These are phyloP conservation scores for Lagenaria siceraria DNA, from an alignment of 306 rosid species.

Conservation along the genomic window DNA sequence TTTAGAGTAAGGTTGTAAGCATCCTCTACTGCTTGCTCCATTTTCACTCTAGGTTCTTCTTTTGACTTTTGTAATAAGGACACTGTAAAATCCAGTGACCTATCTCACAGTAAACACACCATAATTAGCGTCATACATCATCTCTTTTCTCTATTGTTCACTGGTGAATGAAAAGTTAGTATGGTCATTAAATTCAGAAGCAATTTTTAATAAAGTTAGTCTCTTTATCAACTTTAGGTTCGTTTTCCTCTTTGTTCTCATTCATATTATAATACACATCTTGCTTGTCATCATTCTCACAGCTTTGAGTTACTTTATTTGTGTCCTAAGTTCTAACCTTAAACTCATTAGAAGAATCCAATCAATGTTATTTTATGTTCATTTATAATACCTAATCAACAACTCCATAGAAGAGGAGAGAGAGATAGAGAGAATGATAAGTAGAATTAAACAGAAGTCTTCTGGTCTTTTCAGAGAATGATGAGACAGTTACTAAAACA, in stretches of 20 bases:
- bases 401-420: background rate
- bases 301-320: background rate
- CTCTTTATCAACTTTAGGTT: background rate
- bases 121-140: background rate
- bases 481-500: background rate
- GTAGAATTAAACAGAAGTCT: background rate
- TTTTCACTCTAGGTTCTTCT: slow-evolving; percentile 36
- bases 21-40: slow-evolving; percentile 72
- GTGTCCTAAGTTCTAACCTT: background rate
- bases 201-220: background rate
- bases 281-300: background rate
- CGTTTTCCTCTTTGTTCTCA: background rate
- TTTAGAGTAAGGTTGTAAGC: slow-evolving; percentile 50
- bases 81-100: slow-evolving; percentile 64
- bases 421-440: background rate
- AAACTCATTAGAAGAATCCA: background rate
- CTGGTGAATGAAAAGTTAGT: background rate
- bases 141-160: background rate
- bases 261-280: background rate
- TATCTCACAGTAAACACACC: slow-evolving; percentile 9
- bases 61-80: slow-evolving; percentile 36
- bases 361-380: background rate
- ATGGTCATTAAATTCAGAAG: background rate
- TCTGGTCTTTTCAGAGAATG: background rate
- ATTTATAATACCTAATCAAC: background rate